phyloP scores from a whole-genome alignment of 2,329 filamentous ascomycete genomes.

The Setomelanomma holmii region DNA sequence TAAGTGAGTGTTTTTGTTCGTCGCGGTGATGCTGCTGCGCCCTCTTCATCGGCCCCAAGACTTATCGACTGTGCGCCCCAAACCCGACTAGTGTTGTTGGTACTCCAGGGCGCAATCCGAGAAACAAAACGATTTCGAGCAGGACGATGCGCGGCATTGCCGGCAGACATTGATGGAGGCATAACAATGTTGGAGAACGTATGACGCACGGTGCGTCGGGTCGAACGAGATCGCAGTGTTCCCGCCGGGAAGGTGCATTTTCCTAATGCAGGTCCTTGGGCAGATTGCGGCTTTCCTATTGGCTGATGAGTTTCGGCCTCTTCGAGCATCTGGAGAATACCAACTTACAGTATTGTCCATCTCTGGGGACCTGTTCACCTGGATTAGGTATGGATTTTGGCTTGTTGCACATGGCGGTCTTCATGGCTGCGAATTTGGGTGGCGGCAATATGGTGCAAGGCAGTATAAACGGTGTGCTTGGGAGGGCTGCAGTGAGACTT shows the following conservation, averaged over 20 bases:
- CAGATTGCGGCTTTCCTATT: constrained; percentile 22
- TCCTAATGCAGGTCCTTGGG: constrained; percentile 10
- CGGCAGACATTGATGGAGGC: constrained; percentile 1
- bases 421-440: constrained; percentile 3
- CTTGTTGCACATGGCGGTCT: constrained; percentile 1
- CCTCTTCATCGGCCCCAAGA: constrained; percentile 6
- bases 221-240: constrained; percentile 11
- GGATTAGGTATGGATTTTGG: background rate
- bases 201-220: constrained; percentile 22
- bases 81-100: constrained; percentile 1
- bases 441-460: constrained; percentile 9
- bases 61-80: constrained; percentile 12
- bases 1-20: constrained; percentile 17
- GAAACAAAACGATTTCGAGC: constrained; percentile 10
- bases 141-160: constrained; percentile 9
- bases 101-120: constrained; percentile 1
- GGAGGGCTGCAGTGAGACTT: constrained; percentile 22
- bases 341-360: constrained; percentile 16
- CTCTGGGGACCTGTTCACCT: constrained; percentile 15
- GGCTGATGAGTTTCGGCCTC: constrained; percentile 1
- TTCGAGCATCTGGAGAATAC: background rate
- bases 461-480: constrained; percentile 17
- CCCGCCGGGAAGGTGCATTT: constrained; percentile 20
- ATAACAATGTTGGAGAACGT: constrained; percentile 15
- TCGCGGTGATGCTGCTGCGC: constrained; percentile 27